A percentile compares a stretch with the other conserved stretches of the same genome.
Conservation (phyloP, 202 grass and related monocot species). For the Carex sylvatica region DNA sequence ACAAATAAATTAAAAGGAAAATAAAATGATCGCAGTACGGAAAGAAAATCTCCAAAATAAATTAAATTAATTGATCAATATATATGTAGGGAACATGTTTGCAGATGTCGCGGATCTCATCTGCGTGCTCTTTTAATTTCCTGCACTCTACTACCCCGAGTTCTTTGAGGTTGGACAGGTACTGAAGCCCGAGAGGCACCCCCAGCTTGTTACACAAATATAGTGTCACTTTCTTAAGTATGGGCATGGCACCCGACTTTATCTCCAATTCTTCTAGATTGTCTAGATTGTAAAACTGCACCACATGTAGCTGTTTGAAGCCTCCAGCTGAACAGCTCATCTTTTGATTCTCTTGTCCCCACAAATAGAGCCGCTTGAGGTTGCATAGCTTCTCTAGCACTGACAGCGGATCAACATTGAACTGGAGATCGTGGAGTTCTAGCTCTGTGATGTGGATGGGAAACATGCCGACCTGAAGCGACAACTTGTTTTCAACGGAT, state of each 20-base stretch:
- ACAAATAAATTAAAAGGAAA: no score
- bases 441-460: not conserved
- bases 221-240: no score
- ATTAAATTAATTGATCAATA: no score
- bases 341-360: not conserved
- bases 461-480: no score
- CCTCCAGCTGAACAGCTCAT: not conserved
- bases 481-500: no score
- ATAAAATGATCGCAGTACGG: no score
- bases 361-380: not conserved
- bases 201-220: fast-evolving
- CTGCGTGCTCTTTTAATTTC: not conserved
- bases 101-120: not conserved
- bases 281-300: fast-evolving
- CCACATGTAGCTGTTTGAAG: not conserved
- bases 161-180: no score
- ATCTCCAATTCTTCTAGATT: not conserved
- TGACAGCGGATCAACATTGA: not conserved
- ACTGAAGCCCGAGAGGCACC: no score
- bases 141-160: no score
- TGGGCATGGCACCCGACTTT: not conserved
- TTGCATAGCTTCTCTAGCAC: not conserved
- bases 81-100: not conserved
- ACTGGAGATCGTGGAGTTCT: fast-evolving
- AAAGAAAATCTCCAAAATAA: no score